Conservation (phyloP, 768 basidiomycete species). For the Symmetrospora coprosmae region DNA sequence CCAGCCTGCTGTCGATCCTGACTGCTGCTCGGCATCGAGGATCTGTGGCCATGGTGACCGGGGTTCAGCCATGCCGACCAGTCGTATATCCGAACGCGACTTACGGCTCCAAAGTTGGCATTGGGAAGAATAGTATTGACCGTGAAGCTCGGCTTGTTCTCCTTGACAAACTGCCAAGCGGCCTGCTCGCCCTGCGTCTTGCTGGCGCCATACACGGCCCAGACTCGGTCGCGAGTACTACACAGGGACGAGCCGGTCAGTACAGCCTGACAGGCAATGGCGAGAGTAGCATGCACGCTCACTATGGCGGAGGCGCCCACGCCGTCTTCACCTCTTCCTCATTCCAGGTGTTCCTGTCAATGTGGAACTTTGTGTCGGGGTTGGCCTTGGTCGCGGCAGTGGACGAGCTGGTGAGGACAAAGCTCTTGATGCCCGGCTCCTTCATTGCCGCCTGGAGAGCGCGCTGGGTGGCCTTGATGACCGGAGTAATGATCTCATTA, state of each 20-base stretch:
- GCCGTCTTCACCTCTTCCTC: not conserved
- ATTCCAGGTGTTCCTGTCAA: not conserved
- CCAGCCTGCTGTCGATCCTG: constrained; percentile 11
- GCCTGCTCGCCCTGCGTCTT: constrained; percentile 9
- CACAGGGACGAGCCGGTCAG: too few species aligned
- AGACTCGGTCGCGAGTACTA: not conserved
- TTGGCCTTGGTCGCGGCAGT: constrained; percentile 3
- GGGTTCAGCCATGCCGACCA: not conserved
- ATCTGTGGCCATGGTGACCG: not conserved
- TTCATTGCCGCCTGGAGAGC: constrained; percentile 1
- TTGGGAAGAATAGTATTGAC: constrained; percentile 13
- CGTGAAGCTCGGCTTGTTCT: constrained; percentile 5
- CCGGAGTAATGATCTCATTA: constrained; percentile 3
- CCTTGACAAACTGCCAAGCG: not conserved
- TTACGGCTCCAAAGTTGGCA: constrained; percentile 14
- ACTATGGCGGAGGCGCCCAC: constrained; percentile 19
- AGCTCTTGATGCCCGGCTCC: not conserved
- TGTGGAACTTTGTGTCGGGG: constrained; percentile 11
- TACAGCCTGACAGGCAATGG: too few species aligned
- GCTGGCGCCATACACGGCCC: constrained; percentile 15
- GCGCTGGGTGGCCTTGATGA: not conserved
- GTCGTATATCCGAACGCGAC: not conserved
- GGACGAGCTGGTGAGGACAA: constrained; percentile 13
- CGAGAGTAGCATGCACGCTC: not conserved
- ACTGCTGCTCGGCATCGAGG: constrained; percentile 3